A percentile compares a stretch with the other conserved stretches of the same genome.
Evolutionary conservation across 768 basidiomycete genomes (phyloP).

Genomic region (Leccinum sublutescens): DNA sequence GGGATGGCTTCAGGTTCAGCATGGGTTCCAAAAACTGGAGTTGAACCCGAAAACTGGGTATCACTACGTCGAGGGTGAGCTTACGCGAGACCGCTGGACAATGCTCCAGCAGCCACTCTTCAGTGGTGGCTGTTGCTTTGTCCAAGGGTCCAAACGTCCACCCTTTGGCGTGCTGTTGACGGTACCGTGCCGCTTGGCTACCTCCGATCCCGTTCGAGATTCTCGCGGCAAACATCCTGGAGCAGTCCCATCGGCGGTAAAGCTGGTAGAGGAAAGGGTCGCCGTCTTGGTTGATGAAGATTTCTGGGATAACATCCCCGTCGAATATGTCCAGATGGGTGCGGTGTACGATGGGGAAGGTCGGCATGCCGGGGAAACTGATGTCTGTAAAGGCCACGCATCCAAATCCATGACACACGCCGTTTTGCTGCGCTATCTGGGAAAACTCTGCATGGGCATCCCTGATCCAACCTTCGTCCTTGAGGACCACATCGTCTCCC

Average conservation of each 20-base stretch:
- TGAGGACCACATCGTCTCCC: slow-evolving; percentile 54
- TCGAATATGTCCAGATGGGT: slow-evolving; percentile 55
- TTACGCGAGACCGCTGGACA: slow-evolving; percentile 29
- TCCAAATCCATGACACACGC: slow-evolving; percentile 47
- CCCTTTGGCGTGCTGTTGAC: slow-evolving; percentile 39
- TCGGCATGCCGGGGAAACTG: slow-evolving; percentile 59
- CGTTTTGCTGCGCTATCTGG: slow-evolving; percentile 28
- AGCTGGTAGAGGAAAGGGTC: slow-evolving; percentile 60
- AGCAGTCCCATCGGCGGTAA: slow-evolving; percentile 55
- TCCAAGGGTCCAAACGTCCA: slow-evolving; percentile 53
- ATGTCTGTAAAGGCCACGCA: slow-evolving; percentile 57
- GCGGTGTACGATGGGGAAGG: slow-evolving; percentile 56
- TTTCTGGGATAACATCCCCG: slow-evolving; percentile 47
- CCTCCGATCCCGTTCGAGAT: slow-evolving; percentile 50
- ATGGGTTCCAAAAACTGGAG: slow-evolving; percentile 42
- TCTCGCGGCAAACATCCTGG: slow-evolving; percentile 42
- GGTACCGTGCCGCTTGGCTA: slow-evolving; percentile 44
- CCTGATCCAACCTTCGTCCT: slow-evolving; percentile 54
- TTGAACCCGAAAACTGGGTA: slow-evolving; percentile 57
- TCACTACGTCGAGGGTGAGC: slow-evolving; percentile 53
- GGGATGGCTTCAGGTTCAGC: slow-evolving; percentile 42
- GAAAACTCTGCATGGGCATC: slow-evolving; percentile 40
- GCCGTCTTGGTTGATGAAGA: slow-evolving; percentile 59
- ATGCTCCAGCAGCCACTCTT: slow-evolving; percentile 36
- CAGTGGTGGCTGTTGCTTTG: slow-evolving; percentile 36